These are phyloP conservation scores for Buxus sempervirens DNA, from an alignment of 164 flowering plant species.

Conservation along the genomic window DNA sequence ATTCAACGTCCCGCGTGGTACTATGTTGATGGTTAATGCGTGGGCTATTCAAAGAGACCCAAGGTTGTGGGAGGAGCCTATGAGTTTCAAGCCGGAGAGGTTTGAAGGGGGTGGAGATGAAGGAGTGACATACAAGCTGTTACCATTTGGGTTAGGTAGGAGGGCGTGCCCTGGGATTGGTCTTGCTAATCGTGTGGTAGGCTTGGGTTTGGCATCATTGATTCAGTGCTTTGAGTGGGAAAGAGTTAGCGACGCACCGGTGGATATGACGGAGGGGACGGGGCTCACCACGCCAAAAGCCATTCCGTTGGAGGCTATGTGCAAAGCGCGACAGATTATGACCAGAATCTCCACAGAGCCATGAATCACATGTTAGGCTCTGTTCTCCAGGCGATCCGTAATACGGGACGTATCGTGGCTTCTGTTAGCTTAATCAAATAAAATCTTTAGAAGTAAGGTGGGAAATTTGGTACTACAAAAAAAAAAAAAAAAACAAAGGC, in stretches of 20 bases:
- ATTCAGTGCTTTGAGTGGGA: conserved; percentile 35
- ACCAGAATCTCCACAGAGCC: not conserved
- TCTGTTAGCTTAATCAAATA: too few species aligned
- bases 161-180: conserved; percentile 28
- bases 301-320: conserved; percentile 22
- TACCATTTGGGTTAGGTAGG: conserved; percentile 32
- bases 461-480: too few species aligned
- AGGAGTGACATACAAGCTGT: conserved; percentile 1
- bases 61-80: conserved; percentile 25
- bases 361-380: not conserved
- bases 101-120: conserved; percentile 12
- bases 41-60: conserved; percentile 35
- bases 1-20: conserved; percentile 23
- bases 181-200: conserved; percentile 21
- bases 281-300: conserved; percentile 28
- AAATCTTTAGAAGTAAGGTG: too few species aligned
- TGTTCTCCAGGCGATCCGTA: too few species aligned
- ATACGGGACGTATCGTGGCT: too few species aligned
- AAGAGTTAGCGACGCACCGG: conserved; percentile 12
- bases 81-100: conserved; percentile 32
- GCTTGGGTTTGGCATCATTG: conserved; percentile 20
- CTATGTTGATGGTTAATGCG: conserved; percentile 26
- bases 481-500: too few species aligned
- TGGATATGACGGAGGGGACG: conserved; percentile 22
- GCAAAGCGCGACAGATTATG: conserved; percentile 18